Conservation (phyloP, 2,329 filamentous ascomycete genomes). For the Colletotrichum spinosum region DNA sequence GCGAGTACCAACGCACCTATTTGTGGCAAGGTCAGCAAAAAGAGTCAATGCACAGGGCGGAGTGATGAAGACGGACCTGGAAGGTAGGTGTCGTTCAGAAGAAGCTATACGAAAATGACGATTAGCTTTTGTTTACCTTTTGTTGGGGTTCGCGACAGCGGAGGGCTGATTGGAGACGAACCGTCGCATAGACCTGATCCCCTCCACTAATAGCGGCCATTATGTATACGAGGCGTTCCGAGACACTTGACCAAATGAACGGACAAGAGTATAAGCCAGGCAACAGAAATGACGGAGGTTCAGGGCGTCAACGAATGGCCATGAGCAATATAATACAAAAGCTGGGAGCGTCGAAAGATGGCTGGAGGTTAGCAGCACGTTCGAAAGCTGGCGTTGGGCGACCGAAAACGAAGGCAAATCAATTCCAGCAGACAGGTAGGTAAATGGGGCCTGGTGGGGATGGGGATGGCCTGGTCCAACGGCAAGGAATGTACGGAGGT, state of each 20-base stretch:
- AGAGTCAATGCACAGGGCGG: constrained; percentile 33
- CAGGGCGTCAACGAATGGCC: constrained; percentile 29
- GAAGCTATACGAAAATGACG: constrained; percentile 70
- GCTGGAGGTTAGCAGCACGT: constrained; percentile 23
- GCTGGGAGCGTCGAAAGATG: constrained; percentile 11
- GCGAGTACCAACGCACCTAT: constrained; percentile 91
- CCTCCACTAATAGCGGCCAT: constrained; percentile 53
- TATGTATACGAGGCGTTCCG: constrained; percentile 36
- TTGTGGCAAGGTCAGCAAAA: constrained; percentile 25
- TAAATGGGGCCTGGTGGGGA: too few relatives aligned
- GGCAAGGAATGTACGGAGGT: too few relatives aligned
- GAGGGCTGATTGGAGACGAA: constrained; percentile 49
- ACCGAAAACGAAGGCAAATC: constrained; percentile 3
- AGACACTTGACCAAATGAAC: constrained; percentile 24
- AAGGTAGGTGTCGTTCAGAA: constrained; percentile 91
- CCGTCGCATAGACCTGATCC: constrained; percentile 68
- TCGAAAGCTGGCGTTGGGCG: constrained; percentile 23
- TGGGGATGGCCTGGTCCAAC: too few relatives aligned
- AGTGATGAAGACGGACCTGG: constrained; percentile 73
- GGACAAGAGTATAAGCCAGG: constrained; percentile 30
- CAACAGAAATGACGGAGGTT: neutral
- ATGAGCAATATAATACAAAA: constrained; percentile 23
- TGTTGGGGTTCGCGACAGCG: neutral
- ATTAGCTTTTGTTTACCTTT: constrained; percentile 40
- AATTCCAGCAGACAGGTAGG: too few relatives aligned